Conservation (phyloP, 768 basidiomycete species). For the Scleroderma bovista region DNA sequence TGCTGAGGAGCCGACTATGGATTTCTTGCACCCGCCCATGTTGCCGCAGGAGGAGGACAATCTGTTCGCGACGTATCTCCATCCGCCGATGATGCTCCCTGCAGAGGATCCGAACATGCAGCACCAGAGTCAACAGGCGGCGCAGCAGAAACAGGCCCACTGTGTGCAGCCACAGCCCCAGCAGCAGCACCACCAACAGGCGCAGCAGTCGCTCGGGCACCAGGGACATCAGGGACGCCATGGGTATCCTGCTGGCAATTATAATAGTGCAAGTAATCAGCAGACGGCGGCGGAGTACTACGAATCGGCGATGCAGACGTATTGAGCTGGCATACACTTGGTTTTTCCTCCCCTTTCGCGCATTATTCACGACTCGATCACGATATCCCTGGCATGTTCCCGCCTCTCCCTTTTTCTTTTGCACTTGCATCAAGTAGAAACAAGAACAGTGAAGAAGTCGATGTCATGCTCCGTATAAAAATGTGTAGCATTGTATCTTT, state of each 20-base stretch:
- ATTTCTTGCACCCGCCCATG: slow-evolving; percentile 63
- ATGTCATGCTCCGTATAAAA: neutral
- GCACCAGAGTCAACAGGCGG: slow-evolving; percentile 13
- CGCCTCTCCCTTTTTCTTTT: neutral
- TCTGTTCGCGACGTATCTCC: slow-evolving; percentile 48
- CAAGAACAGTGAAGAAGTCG: neutral
- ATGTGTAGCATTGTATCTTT: neutral
- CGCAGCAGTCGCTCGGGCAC: neutral
- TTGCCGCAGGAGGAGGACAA: slow-evolving; percentile 61
- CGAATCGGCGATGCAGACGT: slow-evolving; percentile 34
- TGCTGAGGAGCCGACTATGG: slow-evolving; percentile 61
- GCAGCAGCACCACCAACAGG: neutral
- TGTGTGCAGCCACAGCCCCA: neutral
- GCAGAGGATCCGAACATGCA: slow-evolving; percentile 27
- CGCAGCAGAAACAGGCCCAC: slow-evolving; percentile 13
- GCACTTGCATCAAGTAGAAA: neutral
- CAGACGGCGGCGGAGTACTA: slow-evolving; percentile 24
- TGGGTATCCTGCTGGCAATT: slow-evolving; percentile 16
- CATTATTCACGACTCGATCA: neutral
- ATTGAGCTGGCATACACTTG: slow-evolving; percentile 9
- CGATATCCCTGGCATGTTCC: neutral
- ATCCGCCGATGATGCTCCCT: slow-evolving; percentile 51
- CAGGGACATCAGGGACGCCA: slow-evolving; percentile 11
- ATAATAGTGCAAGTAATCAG: slow-evolving; percentile 2
- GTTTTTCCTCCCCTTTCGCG: neutral